Base-by-base conservation (phyloP, 805 yeast genomes). In the Myxozyma melibiosi region DNA sequence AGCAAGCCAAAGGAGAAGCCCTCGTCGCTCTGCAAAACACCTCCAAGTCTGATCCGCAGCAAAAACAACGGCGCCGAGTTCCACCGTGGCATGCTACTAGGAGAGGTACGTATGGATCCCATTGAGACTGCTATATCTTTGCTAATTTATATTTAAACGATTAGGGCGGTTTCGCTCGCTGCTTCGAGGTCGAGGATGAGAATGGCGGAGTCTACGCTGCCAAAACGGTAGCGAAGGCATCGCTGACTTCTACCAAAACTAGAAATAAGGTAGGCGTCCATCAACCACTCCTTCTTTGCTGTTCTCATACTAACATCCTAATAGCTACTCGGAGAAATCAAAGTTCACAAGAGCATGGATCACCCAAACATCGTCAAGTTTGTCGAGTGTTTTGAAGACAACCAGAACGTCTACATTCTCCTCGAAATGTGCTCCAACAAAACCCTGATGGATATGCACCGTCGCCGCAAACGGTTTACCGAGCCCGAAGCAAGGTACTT, bases 301-400 rank as follows among this genome's bases (percentile, higher is more conserved):
- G 14, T 14, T 18, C 31, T 24, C 1, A 22, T 22, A 22, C 20
- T 18, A 16, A 34, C 14, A 14, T 8, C 40, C 31, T 74, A 74
- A 18, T 86, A 88, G 74, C 81, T 94, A 58, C 77, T 94, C 64
- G 89, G 96, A 48, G 99, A 94, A 72, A 94, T 94, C 71, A 91
- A 90, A 70, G 90, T 94, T 66, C 99, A 94, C 74, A 89, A 91
- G 70, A 83, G 88, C 57, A 84, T 94, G 84, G 77, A 81, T 47
- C 98, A 94, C 72, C 82, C 91, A 41, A 90, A 91, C 71, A 84
- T 94, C 66, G 98, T 94, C 58, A 88, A 88, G 70, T 94, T 90
- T 67, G 80, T 90, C 56, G 99, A 94, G 72, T 94, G 99, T 75
- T 94, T 94, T 71, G 99, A 94, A 75, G 99, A 94, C 74, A 95